These are phyloP conservation scores for Pyrus pyrifolia DNA, from an alignment of 306 rosid species.

Conservation along the genomic window DNA sequence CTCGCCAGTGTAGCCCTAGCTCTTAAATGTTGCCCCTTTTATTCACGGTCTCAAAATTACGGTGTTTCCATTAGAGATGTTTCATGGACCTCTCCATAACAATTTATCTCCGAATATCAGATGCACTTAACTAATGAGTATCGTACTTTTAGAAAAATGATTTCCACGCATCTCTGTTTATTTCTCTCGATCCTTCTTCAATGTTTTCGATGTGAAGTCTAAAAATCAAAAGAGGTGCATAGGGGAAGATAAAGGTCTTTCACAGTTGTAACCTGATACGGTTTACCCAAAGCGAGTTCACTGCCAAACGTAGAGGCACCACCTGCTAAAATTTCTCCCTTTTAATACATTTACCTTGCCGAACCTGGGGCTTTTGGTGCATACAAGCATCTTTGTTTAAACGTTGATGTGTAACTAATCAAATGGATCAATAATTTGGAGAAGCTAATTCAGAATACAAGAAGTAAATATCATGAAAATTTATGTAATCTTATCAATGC, in stretches of 20 bases:
- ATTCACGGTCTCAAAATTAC: neutral
- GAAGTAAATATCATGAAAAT: neutral
- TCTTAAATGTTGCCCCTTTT: too few relatives aligned
- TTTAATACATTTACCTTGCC: too few relatives aligned
- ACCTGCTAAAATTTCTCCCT: neutral
- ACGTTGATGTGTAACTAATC: neutral
- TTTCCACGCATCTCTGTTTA: too few relatives aligned
- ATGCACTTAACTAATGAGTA: too few relatives aligned
- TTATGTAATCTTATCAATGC: neutral
- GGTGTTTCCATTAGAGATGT: neutral
- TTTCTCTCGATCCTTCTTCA: too few relatives aligned
- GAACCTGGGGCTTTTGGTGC: neutral
- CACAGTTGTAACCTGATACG: too few relatives aligned
- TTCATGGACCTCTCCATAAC: neutral
- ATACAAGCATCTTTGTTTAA: neutral
- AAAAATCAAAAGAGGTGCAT: too few relatives aligned
- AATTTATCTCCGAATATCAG: too few relatives aligned
- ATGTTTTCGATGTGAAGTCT: too few relatives aligned
- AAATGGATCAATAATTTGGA: neutral
- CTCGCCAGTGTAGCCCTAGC: constrained; percentile 28
- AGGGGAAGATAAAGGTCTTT: too few relatives aligned
- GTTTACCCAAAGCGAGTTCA: neutral
- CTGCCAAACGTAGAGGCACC: neutral
- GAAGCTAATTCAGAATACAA: neutral
- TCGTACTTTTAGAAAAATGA: too few relatives aligned